These are phyloP conservation scores for Termitomyces sp. DNA, from an alignment of 768 basidiomycete species.

Conservation along the genomic window DNA sequence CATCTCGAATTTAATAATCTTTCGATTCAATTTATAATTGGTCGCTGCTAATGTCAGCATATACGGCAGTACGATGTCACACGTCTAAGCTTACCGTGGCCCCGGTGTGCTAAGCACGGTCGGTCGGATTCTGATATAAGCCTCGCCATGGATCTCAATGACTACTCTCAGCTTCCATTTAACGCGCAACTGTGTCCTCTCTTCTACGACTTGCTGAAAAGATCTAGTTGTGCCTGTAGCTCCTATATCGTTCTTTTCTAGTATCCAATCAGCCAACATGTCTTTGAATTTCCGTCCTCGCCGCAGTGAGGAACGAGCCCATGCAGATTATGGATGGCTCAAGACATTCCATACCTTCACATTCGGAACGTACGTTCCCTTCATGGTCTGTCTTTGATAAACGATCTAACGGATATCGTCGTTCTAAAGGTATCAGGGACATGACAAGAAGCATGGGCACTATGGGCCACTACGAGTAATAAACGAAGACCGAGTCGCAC, in stretches of 20 bases:
- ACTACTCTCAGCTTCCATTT: too few species aligned
- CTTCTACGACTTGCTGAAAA: too few species aligned
- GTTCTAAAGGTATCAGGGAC: slow-evolving; percentile 52
- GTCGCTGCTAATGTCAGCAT: too few species aligned
- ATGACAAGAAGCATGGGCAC: slow-evolving; percentile 35
- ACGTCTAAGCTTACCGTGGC: too few species aligned
- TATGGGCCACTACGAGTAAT: slow-evolving; percentile 85
- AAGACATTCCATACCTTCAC: slow-evolving; percentile 86
- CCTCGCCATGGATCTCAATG: too few species aligned
- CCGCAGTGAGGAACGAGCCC: slow-evolving; percentile 59
- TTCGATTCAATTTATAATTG: too few species aligned
- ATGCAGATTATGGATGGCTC: slow-evolving; percentile 81
- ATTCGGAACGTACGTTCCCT: slow-evolving; percentile 54
- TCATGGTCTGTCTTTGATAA: neutral
- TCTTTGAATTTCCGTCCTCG: slow-evolving; percentile 43
- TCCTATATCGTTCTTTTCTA: slow-evolving; percentile 7
- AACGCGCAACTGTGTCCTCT: too few species aligned
- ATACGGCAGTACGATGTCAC: too few species aligned
- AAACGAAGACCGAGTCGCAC: slow-evolving; percentile 84
- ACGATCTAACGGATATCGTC: neutral
- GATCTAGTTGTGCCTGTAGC: neutral
- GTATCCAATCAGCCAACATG: slow-evolving; percentile 11
- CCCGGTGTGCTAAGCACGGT: too few species aligned
- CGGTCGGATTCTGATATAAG: too few species aligned
- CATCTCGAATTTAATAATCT: too few species aligned